Evolutionary conservation across 176 grass and related monocot species (phyloP), one percentile per base, ranked within the genome.

Genomic region (Melocanna baccifera): DNA sequence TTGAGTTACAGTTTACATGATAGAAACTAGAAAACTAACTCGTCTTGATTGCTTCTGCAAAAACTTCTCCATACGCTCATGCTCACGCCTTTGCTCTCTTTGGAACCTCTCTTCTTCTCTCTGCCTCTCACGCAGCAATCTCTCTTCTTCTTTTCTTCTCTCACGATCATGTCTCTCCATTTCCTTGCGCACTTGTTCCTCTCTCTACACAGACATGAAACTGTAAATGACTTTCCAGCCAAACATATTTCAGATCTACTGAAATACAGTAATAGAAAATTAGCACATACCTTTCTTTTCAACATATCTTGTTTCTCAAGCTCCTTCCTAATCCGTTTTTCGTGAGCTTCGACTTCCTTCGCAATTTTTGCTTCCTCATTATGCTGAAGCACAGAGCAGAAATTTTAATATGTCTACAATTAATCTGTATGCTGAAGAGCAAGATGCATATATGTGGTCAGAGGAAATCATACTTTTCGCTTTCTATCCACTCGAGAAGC

Each of bases 331-430:
- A 99, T 99, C 59, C 87, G 87, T 71, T 81, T 99, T 87, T 99
- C 96, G 9, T 96, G 96, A 78, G 89, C 93, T 96, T 99, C 93
- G 71, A 99, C 93, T 86, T 99, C 96, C 89, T 99, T 99, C 47
- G 91, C 91, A 81, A 96, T 96, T 86, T 92, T 99, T 87, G 91
- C 91, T 89, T 99, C 96, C 86, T 96, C 96, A 67, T 71, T 91
- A 89, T 94, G 81, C 83, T 88, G 34, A 81, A 53, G 47, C 30
- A 84, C 53, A 92, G 82, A 22, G 22, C 36, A 83, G 23, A 71
- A 75, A 87, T 32, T 68, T 84, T 76, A 88, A 67, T 64, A 80
- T 36, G 45, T 56, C 76, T 67, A 74, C 7, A 62, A 67, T 64
- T 22, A 63, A 83, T 76, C 34, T 78, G 23, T 75, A 90, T 28